Evolutionary conservation across 1,284 basidiomycete species (phyloP).

Genomic region (Ganoderma resinaceum): DNA sequence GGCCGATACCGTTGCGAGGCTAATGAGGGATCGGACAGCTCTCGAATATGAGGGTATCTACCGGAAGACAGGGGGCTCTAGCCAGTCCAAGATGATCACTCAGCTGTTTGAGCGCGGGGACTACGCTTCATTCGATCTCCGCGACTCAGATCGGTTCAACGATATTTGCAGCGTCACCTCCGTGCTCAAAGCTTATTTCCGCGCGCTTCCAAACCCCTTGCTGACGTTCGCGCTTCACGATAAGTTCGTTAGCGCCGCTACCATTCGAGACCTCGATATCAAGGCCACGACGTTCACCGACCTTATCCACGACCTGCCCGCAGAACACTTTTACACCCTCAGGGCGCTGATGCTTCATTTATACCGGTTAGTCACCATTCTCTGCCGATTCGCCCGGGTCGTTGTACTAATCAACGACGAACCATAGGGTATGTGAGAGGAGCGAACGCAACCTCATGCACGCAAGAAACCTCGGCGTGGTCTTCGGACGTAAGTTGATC

Average conservation of each 20-base stretch:
- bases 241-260: slow-evolving; percentile 82
- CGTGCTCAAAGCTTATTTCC: slow-evolving; percentile 97
- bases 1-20: not conserved
- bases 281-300: slow-evolving; percentile 73
- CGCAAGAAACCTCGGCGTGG: slow-evolving; percentile 96
- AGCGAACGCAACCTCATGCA: slow-evolving; percentile 91
- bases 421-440: slow-evolving; percentile 70
- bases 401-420: not conserved
- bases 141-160: slow-evolving; percentile 90
- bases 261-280: slow-evolving; percentile 66
- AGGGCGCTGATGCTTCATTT: slow-evolving; percentile 88
- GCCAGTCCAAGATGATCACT: slow-evolving; percentile 92
- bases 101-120: slow-evolving; percentile 95
- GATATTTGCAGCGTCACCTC: slow-evolving; percentile 98
- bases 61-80: slow-evolving; percentile 94
- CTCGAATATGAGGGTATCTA: slow-evolving; percentile 96
- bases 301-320: slow-evolving; percentile 82
- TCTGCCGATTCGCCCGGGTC: not conserved
- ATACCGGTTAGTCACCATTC: slow-evolving; percentile 61
- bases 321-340: slow-evolving; percentile 89
- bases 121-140: slow-evolving; percentile 87
- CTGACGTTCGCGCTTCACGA: slow-evolving; percentile 93
- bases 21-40: slow-evolving; percentile 48
- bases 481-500: slow-evolving; percentile 91
- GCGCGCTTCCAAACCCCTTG: slow-evolving; percentile 88